Percentiles rank a stretch among this genome's conserved stretches.
Conservation (phyloP, 2,329 filamentous ascomycete genomes). For the Exutisphaerella laricina region DNA sequence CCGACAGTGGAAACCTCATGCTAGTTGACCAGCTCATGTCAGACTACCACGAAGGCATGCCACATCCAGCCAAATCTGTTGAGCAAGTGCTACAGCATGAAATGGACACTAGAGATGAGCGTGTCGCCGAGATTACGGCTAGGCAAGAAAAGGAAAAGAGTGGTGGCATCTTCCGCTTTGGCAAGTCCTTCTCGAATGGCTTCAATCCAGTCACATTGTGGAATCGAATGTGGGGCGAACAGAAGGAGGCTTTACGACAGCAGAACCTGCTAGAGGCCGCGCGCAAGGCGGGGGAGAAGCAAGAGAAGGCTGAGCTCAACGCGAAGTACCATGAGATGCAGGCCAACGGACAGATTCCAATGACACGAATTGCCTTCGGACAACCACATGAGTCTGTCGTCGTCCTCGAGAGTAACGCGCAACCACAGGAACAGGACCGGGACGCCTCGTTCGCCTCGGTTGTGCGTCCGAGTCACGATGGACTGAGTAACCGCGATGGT, state of each 20-base stretch:
- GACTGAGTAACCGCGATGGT: conserved; percentile 12
- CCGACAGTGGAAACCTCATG: conserved; percentile 28
- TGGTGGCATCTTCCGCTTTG: conserved; percentile 50
- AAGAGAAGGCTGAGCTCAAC: conserved; percentile 45
- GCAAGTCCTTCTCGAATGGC: conserved; percentile 48
- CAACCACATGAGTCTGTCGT: conserved; percentile 29
- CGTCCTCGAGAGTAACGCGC: conserved; percentile 16
- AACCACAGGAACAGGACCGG: conserved; percentile 14
- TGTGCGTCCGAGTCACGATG: conserved; percentile 13
- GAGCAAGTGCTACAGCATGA: conserved; percentile 20
- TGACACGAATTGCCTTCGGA: conserved; percentile 16
- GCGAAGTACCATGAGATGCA: conserved; percentile 52
- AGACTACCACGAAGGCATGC: conserved; percentile 31
- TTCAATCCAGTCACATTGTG: conserved; percentile 51
- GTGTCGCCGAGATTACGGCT: conserved; percentile 17
- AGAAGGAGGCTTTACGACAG: conserved; percentile 38
- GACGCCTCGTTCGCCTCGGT: conserved; percentile 14
- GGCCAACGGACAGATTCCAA: conserved; percentile 44
- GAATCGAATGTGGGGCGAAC: conserved; percentile 43
- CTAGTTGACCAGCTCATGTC: conserved; percentile 37
- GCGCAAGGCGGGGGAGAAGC: conserved; percentile 39
- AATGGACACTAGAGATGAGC: conserved; percentile 19
- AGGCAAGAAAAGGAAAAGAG: conserved; percentile 33
- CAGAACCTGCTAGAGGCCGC: conserved; percentile 37
- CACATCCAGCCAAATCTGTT: conserved; percentile 13